These are phyloP conservation scores for Axilococcus clingmanii DNA, from an alignment of 139 green algal genomes.

Conservation along the genomic window DNA sequence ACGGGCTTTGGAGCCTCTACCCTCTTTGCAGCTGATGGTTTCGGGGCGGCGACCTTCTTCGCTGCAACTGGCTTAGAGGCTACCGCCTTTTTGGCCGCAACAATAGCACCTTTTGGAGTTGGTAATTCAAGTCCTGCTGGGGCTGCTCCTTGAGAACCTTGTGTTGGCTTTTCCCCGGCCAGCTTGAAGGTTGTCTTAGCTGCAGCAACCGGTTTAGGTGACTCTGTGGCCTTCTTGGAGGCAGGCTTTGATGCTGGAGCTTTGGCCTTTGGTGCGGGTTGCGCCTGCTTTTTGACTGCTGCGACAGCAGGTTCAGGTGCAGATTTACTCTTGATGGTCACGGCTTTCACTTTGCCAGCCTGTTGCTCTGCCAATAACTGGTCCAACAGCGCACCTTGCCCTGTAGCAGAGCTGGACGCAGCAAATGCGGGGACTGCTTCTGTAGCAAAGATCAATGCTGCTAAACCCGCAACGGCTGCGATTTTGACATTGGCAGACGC, in stretches of 20 bases:
- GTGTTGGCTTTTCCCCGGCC: not conserved
- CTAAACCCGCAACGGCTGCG: not conserved
- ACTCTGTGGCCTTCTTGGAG: not conserved
- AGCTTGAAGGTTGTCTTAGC: not conserved
- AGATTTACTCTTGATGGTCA: constrained; percentile 2
- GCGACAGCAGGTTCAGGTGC: constrained; percentile 10
- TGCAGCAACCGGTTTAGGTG: not conserved
- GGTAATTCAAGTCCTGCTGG: constrained; percentile 7
- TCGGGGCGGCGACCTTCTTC: not conserved
- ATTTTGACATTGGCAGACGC: not conserved
- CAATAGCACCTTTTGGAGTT: constrained; percentile 3
- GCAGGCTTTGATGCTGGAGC: constrained; percentile 7
- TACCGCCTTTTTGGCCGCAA: not conserved
- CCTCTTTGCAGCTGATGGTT: constrained; percentile 1
- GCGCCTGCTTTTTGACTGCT: not conserved
- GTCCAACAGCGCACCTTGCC: constrained; percentile 15
- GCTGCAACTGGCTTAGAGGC: not conserved
- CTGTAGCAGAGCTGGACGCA: not conserved
- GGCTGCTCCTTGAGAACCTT: constrained; percentile 5
- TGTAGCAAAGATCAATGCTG: constrained; percentile 4
- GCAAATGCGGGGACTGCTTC: constrained; percentile 5
- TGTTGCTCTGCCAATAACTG: constrained; percentile 6
- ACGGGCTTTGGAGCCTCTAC: constrained; percentile 6
- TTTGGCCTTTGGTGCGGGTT: constrained; percentile 6
- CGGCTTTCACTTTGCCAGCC: constrained; percentile 3